A percentile compares a stretch with the other conserved stretches of the same genome.
These are phyloP conservation scores for Sporothrix schenckii DNA, from an alignment of 2,329 filamentous ascomycete species.

Conservation along the genomic window DNA sequence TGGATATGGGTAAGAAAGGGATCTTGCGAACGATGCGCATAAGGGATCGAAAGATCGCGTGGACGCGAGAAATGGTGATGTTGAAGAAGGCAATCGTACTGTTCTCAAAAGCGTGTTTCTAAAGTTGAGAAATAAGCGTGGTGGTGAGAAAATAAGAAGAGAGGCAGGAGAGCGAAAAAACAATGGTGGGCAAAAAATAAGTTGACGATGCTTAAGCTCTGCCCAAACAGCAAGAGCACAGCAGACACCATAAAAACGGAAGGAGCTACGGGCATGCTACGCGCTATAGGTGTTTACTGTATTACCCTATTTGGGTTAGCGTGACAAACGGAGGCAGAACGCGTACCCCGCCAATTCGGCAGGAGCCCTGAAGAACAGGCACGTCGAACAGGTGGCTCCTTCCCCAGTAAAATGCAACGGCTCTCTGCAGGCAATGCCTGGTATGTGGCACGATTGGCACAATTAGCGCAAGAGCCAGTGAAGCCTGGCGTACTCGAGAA, in stretches of 20 bases:
- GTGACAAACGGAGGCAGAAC: slow-evolving; percentile 12
- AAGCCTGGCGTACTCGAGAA: not conserved
- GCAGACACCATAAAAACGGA: slow-evolving; percentile 12
- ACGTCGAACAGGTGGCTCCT: not conserved
- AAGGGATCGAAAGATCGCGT: not conserved
- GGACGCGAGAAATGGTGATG: not conserved
- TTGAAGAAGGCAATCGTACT: not conserved
- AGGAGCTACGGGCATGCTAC: slow-evolving; percentile 9
- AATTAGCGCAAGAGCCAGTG: slow-evolving; percentile 12
- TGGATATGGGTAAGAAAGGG: not conserved
- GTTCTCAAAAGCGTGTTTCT: not conserved
- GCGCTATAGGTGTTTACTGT: slow-evolving; percentile 27
- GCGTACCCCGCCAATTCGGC: slow-evolving; percentile 28
- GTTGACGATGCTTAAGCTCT: slow-evolving; percentile 22
- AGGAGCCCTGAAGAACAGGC: slow-evolving; percentile 12
- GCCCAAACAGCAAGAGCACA: not conserved
- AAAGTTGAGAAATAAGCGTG: not conserved
- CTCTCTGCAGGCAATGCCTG: not conserved
- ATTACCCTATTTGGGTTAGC: slow-evolving; percentile 26
- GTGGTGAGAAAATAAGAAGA: not conserved
- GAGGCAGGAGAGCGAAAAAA: not conserved
- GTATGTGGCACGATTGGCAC: not conserved
- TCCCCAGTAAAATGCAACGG: slow-evolving; percentile 14
- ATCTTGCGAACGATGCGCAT: not conserved
- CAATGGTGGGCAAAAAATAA: slow-evolving; percentile 10